These are phyloP conservation scores for Pichia terricola DNA, from an alignment of 1,139 yeast genomes.

Conservation along the genomic window DNA sequence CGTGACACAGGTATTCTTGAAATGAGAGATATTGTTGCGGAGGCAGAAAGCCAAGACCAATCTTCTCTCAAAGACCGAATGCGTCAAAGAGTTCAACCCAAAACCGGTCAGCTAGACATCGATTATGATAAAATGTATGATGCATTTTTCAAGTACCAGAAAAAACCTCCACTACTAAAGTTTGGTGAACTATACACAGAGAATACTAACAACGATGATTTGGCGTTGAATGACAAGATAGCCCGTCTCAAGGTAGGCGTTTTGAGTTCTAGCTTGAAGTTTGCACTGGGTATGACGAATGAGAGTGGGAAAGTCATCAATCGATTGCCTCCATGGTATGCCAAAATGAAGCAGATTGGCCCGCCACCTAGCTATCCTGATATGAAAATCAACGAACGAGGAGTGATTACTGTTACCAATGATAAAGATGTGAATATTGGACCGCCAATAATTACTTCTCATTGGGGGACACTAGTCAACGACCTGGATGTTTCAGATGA, in stretches of 20 bases:
- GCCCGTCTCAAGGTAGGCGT: constrained; percentile 53
- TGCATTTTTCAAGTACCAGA: constrained; percentile 77
- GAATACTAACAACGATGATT: constrained; percentile 6
- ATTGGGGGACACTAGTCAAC: constrained; percentile 11
- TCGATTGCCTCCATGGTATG: constrained; percentile 73
- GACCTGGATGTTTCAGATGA: constrained; percentile 27
- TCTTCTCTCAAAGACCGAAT: constrained; percentile 53
- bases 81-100: constrained; percentile 83
- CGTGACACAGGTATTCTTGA: constrained; percentile 79
- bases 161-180: constrained; percentile 56
- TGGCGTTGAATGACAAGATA: constrained; percentile 23
- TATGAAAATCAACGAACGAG: constrained; percentile 36
- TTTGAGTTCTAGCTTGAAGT: constrained; percentile 46
- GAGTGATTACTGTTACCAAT: constrained; percentile 4
- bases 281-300: constrained; percentile 63
- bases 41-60: constrained; percentile 23
- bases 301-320: constrained; percentile 13
- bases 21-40: constrained; percentile 59
- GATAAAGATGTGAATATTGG: constrained; percentile 3
- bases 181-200: constrained; percentile 61
- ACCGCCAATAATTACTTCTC: constrained; percentile 2
- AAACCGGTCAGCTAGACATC: constrained; percentile 76
- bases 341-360: constrained; percentile 61
- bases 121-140: constrained; percentile 77
- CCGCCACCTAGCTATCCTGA: constrained; percentile 80